Evolutionary conservation across 2,329 filamentous ascomycete species (phyloP).

Genomic region (Diaporthe amygdali): DNA sequence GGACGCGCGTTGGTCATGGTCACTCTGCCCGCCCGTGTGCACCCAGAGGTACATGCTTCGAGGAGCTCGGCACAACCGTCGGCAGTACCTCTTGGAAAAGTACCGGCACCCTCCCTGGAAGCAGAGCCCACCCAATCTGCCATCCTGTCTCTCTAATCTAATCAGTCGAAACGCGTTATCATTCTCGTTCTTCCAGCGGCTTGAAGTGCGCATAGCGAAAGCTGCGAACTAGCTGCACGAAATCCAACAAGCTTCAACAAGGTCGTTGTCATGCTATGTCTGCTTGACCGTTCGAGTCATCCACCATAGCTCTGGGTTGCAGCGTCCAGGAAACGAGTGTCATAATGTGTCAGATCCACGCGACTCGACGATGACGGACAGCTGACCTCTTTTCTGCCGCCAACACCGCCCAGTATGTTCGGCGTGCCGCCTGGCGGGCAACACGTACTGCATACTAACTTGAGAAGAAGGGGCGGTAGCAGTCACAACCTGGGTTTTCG

Average conservation of each 20-base stretch:
- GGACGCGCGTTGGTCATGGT: slow-evolving; percentile 23
- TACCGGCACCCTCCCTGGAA: slow-evolving; percentile 5
- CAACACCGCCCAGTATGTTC: slow-evolving; percentile 4
- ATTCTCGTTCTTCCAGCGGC: neutral
- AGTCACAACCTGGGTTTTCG: neutral
- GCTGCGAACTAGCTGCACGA: slow-evolving; percentile 16
- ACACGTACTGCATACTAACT: neutral
- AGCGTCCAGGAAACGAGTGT: neutral
- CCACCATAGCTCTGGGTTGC: neutral
- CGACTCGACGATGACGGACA: slow-evolving; percentile 14
- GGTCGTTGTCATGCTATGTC: slow-evolving; percentile 1
- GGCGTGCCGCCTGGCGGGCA: neutral
- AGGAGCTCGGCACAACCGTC: slow-evolving; percentile 27
- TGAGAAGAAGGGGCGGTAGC: neutral
- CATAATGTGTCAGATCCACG: slow-evolving; percentile 17
- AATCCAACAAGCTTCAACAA: neutral
- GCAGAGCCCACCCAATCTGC: slow-evolving; percentile 19
- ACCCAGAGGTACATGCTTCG: slow-evolving; percentile 6
- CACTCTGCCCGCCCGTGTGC: neutral
- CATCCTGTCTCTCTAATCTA: slow-evolving; percentile 19
- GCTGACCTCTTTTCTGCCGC: slow-evolving; percentile 1
- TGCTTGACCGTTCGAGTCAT: slow-evolving; percentile 11
- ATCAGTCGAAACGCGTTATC: slow-evolving; percentile 17
- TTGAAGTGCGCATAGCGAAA: slow-evolving; percentile 4
- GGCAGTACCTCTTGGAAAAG: slow-evolving; percentile 24